phyloP scores from a whole-genome alignment of 2,329 filamentous ascomycete species.

The Claviceps pusilla region DNA sequence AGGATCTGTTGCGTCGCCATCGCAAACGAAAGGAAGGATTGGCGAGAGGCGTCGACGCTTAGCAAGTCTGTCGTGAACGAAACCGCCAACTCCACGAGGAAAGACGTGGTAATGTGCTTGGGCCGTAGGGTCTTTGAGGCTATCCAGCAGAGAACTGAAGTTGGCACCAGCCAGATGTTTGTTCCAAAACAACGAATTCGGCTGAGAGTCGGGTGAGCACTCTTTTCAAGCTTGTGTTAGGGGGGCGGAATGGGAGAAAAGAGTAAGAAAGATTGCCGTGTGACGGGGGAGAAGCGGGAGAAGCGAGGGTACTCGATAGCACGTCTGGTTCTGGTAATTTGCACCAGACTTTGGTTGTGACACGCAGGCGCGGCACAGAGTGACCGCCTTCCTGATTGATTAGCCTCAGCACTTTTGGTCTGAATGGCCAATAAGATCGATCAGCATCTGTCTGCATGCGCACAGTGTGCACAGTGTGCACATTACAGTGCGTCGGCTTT shows the following conservation, averaged over 20 bases:
- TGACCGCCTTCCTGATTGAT: neutral
- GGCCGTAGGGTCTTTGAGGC: neutral
- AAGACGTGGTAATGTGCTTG: neutral
- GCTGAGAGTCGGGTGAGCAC: neutral
- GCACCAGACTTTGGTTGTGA: neutral
- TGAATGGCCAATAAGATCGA: neutral
- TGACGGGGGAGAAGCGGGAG: neutral
- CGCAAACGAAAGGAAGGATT: conserved; percentile 5
- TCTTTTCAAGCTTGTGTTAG: neutral
- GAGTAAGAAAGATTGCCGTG: neutral
- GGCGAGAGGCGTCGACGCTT: neutral
- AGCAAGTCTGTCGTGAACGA: neutral
- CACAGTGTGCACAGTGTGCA: neutral
- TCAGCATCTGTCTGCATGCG: neutral
- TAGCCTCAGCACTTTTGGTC: neutral
- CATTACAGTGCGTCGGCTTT: no score
- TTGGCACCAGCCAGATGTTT: neutral
- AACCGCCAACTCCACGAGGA: neutral
- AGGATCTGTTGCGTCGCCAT: conserved; percentile 43
- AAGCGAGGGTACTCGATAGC: conserved; percentile 1
- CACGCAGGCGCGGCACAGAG: neutral
- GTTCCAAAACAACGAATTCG: neutral
- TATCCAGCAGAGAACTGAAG: neutral
- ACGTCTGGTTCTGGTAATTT: neutral
- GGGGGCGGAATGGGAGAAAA: neutral